phyloP scores from a whole-genome alignment of 139 green algal species.

The Chlamydomonas sp. region DNA sequence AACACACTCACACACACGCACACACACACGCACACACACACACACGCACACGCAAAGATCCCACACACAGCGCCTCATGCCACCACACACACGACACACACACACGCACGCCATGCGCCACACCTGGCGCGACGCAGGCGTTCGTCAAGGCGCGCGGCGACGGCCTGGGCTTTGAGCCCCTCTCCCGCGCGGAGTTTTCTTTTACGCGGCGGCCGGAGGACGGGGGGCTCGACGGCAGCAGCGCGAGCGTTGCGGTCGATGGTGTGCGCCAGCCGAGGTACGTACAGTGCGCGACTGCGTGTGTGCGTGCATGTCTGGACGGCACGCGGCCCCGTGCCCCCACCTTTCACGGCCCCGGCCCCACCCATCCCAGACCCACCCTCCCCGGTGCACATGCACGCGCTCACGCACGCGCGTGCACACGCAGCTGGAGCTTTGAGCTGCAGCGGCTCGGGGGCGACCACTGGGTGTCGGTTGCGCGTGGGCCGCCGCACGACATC shows the following conservation, averaged over 20 bases:
- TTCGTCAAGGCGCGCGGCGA: constrained; percentile 39
- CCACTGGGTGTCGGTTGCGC: constrained; percentile 51
- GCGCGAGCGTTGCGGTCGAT: background rate
- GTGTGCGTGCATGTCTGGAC: background rate
- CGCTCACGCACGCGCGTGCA: background rate
- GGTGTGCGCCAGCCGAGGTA: background rate
- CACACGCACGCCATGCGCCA: background rate
- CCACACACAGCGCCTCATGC: background rate
- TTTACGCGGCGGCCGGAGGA: too few relatives aligned
- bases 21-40: background rate
- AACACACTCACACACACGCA: background rate
- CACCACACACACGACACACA: background rate
- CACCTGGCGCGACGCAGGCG: constrained; percentile 14
- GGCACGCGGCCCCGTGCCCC: background rate
- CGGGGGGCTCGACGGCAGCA: background rate
- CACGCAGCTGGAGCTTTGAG: constrained; percentile 35
- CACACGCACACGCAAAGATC: background rate
- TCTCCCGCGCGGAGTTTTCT: constrained; percentile 26
- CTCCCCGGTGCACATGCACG: background rate
- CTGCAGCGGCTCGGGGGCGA: constrained; percentile 38
- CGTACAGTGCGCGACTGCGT: background rate
- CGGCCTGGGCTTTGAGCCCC: constrained; percentile 33
- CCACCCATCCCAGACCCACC: background rate
- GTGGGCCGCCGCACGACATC: constrained; percentile 35
- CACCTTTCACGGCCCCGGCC: background rate